Percentiles rank a stretch among this genome's conserved stretches.
phyloP scores from a whole-genome alignment of 768 basidiomycete species.

The Russula compacta region DNA sequence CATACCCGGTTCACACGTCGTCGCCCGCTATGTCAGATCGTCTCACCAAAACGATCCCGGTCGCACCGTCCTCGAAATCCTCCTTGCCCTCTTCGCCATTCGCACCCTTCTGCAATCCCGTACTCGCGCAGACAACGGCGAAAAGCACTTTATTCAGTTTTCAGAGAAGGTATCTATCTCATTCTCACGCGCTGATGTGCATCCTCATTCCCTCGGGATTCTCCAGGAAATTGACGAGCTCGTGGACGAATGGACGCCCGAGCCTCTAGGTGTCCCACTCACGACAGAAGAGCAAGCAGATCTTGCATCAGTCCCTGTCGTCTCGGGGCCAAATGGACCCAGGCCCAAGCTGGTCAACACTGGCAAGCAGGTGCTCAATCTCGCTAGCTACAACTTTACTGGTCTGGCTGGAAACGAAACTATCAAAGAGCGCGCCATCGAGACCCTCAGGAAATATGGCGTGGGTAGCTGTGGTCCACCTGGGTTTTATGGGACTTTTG shows the following conservation, averaged over 20 bases:
- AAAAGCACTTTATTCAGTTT: conserved; percentile 86
- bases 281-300: conserved; percentile 52
- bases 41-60: conserved; percentile 96
- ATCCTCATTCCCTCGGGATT: background rate
- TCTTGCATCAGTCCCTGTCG: conserved; percentile 64
- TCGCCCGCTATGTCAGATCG: conserved; percentile 86
- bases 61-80: conserved; percentile 80
- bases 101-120: conserved; percentile 84
- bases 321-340: conserved; percentile 72
- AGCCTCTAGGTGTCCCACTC: conserved; percentile 64
- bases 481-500: conserved; percentile 94
- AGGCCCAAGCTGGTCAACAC: conserved; percentile 68
- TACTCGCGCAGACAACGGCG: conserved; percentile 75
- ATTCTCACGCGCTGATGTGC: background rate
- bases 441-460: conserved; percentile 81
- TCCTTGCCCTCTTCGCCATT: conserved; percentile 81
- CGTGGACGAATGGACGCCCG: conserved; percentile 91
- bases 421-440: conserved; percentile 78
- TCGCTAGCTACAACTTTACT: conserved; percentile 87
- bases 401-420: conserved; percentile 82
- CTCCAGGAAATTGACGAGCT: conserved; percentile 90
- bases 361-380: conserved; percentile 72
- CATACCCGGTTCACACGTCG: conserved; percentile 72
- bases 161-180: conserved; percentile 65
- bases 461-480: conserved; percentile 93